Base-by-base conservation (phyloP, 2,329 filamentous ascomycete species). In the Aspergillus fijiensis region DNA sequence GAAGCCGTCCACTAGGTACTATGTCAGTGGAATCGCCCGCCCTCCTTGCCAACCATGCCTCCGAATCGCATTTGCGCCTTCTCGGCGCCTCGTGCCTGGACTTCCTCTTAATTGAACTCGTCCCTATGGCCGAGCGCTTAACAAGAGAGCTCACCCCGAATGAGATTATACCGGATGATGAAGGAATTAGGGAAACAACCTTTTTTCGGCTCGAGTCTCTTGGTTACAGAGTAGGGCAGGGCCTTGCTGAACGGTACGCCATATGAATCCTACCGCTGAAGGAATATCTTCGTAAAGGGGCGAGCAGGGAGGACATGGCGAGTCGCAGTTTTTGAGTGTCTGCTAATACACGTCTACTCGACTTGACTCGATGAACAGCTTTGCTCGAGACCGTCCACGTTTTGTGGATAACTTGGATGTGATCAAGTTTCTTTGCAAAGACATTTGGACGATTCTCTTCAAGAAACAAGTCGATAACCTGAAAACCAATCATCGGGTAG, bases 351-450 rank as follows among this genome's bases (percentile, higher is more conserved):
- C 25, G 31, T 51, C 12, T 10, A 50, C 5, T 25, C 19, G n/a
- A 27, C 31, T 56, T 25, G 21, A 53, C 48, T 19, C 29, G 16
- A 12, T 29, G 42, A 57, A 25, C 55, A 79, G 76, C 55, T 79
- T 79, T 59, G 75, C 76, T 27, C 72, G 74, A 72, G 90, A 96
- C 74, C 85, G 92, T 55, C 92, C 94, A 47, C 90, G 92, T 52
- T 96, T 97, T 73, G 91, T 89, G 63, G 92, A 96, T 69, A 93
- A 93, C 4, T 86, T 99, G 48, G 95, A 98, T 73, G 90, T 93
- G 53, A 99, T 99, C 75, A 99, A 99, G 76, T 98, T 99, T 72
- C 83, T 99, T 53, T 99, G 95, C 85, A 99, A 99, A 81, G 95
- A 99, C 76, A 83, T 99, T 49, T 99, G 95, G 95, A 92, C 87